Base-by-base conservation (phyloP, 2,329 filamentous ascomycete genomes). In the Byssoonygena ceratinophila region DNA sequence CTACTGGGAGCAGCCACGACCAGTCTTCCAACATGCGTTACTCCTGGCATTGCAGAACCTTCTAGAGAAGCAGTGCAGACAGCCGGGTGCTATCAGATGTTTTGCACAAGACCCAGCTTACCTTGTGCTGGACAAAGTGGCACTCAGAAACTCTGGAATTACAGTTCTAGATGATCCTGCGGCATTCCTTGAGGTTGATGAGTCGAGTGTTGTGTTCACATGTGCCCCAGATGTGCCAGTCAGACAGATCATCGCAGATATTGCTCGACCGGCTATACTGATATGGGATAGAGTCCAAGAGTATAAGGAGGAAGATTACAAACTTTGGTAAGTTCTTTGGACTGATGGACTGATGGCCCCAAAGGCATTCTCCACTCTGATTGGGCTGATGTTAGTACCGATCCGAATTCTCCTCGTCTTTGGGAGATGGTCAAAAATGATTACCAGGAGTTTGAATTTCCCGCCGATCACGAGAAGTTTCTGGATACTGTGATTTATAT, bases 161-260 rank as follows among this genome's bases (percentile, higher is more conserved):
- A 54, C 45, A 1, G 48, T 59, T 18, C 53, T 66, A 29, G 60
- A 64, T n/a, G 63, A 63, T 36, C 59, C 62, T 0, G 59, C 61
- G 6, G 69, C 65, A 2, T 72, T 70, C 52, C 57, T 69, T 0
- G 64, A 67, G 49, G 52, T 71, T 1, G 66, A 72, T 52, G 61
- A 67, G 4, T 52, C 64, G n/a, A 66, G 67, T 11, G 47, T 68
- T 25, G 65, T 71, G n/a, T 59, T 72, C 50, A 68, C 67, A 0
- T 53, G 64, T 8, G 63, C 60, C 31, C 55, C 66, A 1, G 60
- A 64, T 39, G 59, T 67, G 0, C 65, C 69, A 0, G 60, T 70
- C 4, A 67, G 66, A 45, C 65, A 71, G 54, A 64, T 71, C 22
- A 59, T 72, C 32, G 63, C 65, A n/a, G 69, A 71, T 56, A 58